phyloP scores from a whole-genome alignment of 1,284 basidiomycete species.

The Sparassis latifolia region DNA sequence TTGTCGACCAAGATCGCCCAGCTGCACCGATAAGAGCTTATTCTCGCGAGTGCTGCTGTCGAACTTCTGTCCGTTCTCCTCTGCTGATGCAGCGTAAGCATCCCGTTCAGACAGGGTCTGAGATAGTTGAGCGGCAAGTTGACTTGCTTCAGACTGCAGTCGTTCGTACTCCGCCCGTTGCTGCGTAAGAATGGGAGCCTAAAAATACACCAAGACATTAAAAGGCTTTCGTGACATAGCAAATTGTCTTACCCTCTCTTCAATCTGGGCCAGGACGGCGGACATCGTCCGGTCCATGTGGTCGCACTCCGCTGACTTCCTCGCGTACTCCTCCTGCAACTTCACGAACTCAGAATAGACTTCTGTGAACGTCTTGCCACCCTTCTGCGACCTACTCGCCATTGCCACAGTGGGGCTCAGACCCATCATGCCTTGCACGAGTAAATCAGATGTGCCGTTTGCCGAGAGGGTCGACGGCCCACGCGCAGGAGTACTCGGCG shows the following conservation, averaged over 20 bases:
- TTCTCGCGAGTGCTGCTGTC: conserved; percentile 63
- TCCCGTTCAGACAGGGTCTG: conserved; percentile 68
- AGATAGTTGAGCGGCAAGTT: conserved; percentile 77
- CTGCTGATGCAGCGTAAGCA: conserved; percentile 37
- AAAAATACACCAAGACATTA: not conserved
- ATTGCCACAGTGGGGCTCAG: conserved; percentile 83
- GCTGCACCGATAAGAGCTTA: conserved; percentile 66
- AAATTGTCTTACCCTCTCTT: conserved; percentile 67
- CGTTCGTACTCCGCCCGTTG: conserved; percentile 84
- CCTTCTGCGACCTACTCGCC: conserved; percentile 69
- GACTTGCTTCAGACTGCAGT: conserved; percentile 67
- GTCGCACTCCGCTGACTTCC: conserved; percentile 74
- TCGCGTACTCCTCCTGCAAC: conserved; percentile 76
- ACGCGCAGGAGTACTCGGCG: conserved; percentile 31
- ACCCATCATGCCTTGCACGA: conserved; percentile 50
- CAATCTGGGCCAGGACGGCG: conserved; percentile 76
- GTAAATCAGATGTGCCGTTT: conserved; percentile 34
- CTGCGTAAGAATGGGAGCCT: conserved; percentile 85
- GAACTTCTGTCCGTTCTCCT: conserved; percentile 58
- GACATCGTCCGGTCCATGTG: conserved; percentile 74
- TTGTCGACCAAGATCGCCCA: conserved; percentile 85
- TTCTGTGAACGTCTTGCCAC: conserved; percentile 84
- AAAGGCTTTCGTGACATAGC: not conserved
- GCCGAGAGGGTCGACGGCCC: conserved; percentile 35
- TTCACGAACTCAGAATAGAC: conserved; percentile 85